These are phyloP conservation scores for Hymenoscyphus repandus DNA, from an alignment of 2,329 filamentous ascomycete species.

Conservation along the genomic window DNA sequence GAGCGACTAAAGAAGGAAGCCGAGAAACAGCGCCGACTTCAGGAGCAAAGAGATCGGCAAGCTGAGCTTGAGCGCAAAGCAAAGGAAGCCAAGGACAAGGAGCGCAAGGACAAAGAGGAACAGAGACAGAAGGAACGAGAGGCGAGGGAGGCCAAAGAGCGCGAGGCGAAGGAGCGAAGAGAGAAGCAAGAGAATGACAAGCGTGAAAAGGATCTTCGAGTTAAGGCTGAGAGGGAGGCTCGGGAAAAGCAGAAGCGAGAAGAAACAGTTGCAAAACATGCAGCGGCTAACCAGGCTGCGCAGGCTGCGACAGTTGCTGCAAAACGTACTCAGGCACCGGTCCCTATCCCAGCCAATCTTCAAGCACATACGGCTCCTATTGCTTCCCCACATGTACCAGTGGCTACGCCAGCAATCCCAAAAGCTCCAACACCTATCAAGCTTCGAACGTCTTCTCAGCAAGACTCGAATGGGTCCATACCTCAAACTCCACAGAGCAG, in stretches of 20 bases:
- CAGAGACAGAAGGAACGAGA: conserved; percentile 76
- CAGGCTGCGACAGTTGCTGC: conserved; percentile 38
- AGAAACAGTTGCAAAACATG: conserved; percentile 34
- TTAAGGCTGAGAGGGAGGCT: conserved; percentile 38
- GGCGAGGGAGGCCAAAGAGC: conserved; percentile 60
- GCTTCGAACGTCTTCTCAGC: conserved; percentile 65
- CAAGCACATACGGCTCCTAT: conserved; percentile 54
- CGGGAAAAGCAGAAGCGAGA: conserved; percentile 47
- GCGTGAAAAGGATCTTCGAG: conserved; percentile 51
- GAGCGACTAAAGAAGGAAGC: conserved; percentile 79
- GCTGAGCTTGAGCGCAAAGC: conserved; percentile 80
- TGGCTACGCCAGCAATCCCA: conserved; percentile 74
- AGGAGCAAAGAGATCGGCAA: conserved; percentile 82
- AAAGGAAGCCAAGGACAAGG: conserved; percentile 71
- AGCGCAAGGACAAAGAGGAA: conserved; percentile 82
- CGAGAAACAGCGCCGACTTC: conserved; percentile 71
- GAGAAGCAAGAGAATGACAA: conserved; percentile 55
- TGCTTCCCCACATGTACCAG: conserved; percentile 72
- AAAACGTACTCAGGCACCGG: conserved; percentile 38
- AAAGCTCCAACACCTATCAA: conserved; percentile 79
- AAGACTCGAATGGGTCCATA: conserved; percentile 61
- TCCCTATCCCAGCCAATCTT: conserved; percentile 50
- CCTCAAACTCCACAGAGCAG: conserved; percentile 65
- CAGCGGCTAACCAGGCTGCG: conserved; percentile 33
- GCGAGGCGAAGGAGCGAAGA: conserved; percentile 49